Evolutionary conservation across 768 basidiomycete genomes (phyloP).

Genomic region (Cyclocybe aegerita): DNA sequence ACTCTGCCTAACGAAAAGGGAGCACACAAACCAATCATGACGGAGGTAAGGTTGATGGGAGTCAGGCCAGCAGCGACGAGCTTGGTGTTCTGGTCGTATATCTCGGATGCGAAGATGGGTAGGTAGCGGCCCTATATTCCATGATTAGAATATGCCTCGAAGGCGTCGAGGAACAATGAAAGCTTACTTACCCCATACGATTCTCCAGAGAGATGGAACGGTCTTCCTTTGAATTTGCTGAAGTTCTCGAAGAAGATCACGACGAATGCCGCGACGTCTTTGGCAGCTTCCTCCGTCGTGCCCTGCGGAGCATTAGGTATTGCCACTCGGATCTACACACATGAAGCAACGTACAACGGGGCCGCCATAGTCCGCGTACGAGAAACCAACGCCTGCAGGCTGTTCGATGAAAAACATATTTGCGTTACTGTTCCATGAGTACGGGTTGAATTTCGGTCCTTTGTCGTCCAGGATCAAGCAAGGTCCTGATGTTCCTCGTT

Average conservation of each 20-base stretch:
- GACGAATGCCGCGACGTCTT: slow-evolving; percentile 71
- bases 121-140: slow-evolving; percentile 59
- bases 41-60: slow-evolving; percentile 63
- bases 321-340: not conserved
- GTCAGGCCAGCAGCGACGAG: slow-evolving; percentile 51
- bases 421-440: slow-evolving; percentile 70
- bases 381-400: slow-evolving; percentile 62
- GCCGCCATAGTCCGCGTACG: slow-evolving; percentile 65
- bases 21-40: slow-evolving; percentile 59
- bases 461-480: slow-evolving; percentile 58
- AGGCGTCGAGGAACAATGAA: not conserved
- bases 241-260: slow-evolving; percentile 77
- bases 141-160: not conserved
- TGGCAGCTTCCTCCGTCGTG: slow-evolving; percentile 67
- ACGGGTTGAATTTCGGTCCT: slow-evolving; percentile 50
- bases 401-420: slow-evolving; percentile 67
- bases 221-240: slow-evolving; percentile 63
- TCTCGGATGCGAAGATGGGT: slow-evolving; percentile 73
- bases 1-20: not conserved
- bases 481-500: slow-evolving; percentile 45
- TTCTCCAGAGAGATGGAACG: slow-evolving; percentile 71
- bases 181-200: slow-evolving; percentile 65
- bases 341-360: slow-evolving; percentile 40
- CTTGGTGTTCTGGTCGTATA: slow-evolving; percentile 68
- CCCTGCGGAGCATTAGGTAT: slow-evolving; percentile 31